Evolutionary conservation across 2,329 filamentous ascomycete species (phyloP).

Genomic region (Dactylonectria macrodidyma): DNA sequence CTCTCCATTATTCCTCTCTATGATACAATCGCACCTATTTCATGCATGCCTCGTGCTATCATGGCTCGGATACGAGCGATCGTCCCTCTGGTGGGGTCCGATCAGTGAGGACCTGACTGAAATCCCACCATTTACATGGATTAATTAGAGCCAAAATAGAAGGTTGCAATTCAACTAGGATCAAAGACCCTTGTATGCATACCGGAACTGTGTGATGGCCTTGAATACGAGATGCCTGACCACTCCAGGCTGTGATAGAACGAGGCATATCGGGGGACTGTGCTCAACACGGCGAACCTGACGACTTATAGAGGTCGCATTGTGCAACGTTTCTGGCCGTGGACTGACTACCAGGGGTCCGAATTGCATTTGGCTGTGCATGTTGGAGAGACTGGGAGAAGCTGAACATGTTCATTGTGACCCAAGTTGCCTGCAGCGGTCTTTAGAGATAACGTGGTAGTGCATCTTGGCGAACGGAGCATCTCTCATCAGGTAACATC

Average conservation of each 20-base stretch:
- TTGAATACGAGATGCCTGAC: constrained; percentile 8
- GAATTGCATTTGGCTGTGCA: background rate
- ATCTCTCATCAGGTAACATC: constrained; percentile 1
- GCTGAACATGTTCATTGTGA: background rate
- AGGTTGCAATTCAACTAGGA: background rate
- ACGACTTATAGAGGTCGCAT: background rate
- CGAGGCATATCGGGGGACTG: background rate
- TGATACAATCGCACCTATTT: background rate
- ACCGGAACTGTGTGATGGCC: background rate
- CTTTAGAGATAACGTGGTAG: background rate
- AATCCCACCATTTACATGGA: constrained; percentile 3
- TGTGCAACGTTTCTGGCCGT: background rate
- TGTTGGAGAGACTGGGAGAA: background rate
- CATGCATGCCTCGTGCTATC: constrained; percentile 5
- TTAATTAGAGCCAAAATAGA: constrained; percentile 13
- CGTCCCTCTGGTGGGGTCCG: background rate
- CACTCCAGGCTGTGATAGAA: background rate
- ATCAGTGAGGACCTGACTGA: constrained; percentile 4
- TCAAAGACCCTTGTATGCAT: constrained; percentile 1
- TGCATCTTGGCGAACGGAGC: constrained; percentile 7
- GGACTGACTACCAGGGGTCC: background rate
- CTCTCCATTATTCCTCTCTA: background rate
- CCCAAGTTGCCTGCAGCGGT: background rate
- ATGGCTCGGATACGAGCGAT: constrained; percentile 11
- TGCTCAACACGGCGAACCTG: background rate